phyloP scores from a whole-genome alignment of 257 asterid species.

The Fraxinus cuspidata region DNA sequence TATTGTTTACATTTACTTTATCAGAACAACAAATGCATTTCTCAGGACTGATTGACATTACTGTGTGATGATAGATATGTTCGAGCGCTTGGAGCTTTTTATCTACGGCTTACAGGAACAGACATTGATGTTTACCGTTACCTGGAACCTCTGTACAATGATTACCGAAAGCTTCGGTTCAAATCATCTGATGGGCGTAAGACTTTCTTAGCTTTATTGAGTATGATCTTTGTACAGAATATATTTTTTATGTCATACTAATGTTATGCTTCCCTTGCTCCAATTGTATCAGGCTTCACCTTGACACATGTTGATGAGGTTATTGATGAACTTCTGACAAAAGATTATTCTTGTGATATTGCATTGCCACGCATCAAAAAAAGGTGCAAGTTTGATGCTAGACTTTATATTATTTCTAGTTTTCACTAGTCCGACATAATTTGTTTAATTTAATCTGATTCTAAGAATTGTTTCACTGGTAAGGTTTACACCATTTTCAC shows the following conservation, averaged over 20 bases:
- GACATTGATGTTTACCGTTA: constrained; percentile 87
- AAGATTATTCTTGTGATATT: constrained; percentile 87
- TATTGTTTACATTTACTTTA: background rate
- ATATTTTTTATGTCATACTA: constrained; percentile 4
- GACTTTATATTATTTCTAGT: background rate
- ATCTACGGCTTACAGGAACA: constrained; percentile 87
- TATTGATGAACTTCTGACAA: constrained; percentile 81
- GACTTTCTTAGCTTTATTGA: constrained; percentile 13
- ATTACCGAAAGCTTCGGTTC: constrained; percentile 81
- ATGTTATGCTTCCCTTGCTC: constrained; percentile 3
- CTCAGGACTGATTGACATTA: background rate
- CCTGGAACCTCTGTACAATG: constrained; percentile 90
- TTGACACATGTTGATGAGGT: constrained; percentile 90
- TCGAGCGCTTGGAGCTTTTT: constrained; percentile 90
- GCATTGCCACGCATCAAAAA: constrained; percentile 87
- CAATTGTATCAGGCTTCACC: constrained; percentile 47
- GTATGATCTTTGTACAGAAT: background rate
- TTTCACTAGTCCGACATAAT: background rate
- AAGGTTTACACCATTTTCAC: background rate
- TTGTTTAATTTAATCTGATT: background rate
- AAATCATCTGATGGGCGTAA: constrained; percentile 68
- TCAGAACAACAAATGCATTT: background rate
- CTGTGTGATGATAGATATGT: constrained; percentile 56
- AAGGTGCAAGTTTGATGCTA: constrained; percentile 46
- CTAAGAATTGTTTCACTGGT: background rate